A percentile compares a stretch with the other conserved stretches of the same genome.
Evolutionary conservation across 2,329 filamentous ascomycete genomes (phyloP).

Genomic region (Purpureocillium lavendulum): DNA sequence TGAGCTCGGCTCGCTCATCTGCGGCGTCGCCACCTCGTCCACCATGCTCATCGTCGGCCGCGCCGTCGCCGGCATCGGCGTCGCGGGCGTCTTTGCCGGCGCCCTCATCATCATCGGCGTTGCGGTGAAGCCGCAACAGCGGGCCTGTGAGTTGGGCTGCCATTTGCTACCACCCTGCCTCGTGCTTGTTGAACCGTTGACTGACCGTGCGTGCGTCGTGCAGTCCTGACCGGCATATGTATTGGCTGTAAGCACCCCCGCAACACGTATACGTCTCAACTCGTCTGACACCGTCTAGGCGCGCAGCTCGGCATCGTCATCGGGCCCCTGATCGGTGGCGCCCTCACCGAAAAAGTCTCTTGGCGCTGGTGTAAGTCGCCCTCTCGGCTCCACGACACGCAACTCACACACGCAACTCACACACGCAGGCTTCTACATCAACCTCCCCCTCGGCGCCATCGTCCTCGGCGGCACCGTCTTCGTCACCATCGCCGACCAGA

Average conservation of each 20-base stretch:
- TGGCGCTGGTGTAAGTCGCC: slow-evolving; percentile 33
- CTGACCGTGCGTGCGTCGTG: neutral
- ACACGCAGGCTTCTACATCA: slow-evolving; percentile 33
- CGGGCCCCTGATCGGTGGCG: slow-evolving; percentile 35
- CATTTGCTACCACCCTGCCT: too few relatives aligned
- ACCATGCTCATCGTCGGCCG: slow-evolving; percentile 13
- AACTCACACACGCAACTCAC: too few relatives aligned
- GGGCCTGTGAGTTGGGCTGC: slow-evolving; percentile 10
- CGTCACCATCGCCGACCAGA: slow-evolving; percentile 27
- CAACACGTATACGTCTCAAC: too few relatives aligned
- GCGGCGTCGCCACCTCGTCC: slow-evolving; percentile 10
- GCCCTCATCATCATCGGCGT: slow-evolving; percentile 10
- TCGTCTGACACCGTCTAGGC: too few relatives aligned
- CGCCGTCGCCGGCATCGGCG: slow-evolving; percentile 11
- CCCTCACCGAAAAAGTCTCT: slow-evolving; percentile 24
- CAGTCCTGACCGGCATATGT: slow-evolving; percentile 3
- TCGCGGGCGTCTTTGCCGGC: slow-evolving; percentile 11
- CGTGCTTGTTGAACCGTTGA: too few relatives aligned
- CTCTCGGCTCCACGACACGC: neutral
- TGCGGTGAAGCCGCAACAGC: slow-evolving; percentile 8
- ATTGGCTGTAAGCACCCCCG: slow-evolving; percentile 15
- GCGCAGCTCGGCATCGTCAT: slow-evolving; percentile 28
- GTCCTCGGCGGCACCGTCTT: slow-evolving; percentile 22
- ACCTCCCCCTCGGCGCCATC: slow-evolving; percentile 32
- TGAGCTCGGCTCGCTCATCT: slow-evolving; percentile 12